Evolutionary conservation across 441 rosid genomes (phyloP).

Genomic region (Viola pubescens): DNA sequence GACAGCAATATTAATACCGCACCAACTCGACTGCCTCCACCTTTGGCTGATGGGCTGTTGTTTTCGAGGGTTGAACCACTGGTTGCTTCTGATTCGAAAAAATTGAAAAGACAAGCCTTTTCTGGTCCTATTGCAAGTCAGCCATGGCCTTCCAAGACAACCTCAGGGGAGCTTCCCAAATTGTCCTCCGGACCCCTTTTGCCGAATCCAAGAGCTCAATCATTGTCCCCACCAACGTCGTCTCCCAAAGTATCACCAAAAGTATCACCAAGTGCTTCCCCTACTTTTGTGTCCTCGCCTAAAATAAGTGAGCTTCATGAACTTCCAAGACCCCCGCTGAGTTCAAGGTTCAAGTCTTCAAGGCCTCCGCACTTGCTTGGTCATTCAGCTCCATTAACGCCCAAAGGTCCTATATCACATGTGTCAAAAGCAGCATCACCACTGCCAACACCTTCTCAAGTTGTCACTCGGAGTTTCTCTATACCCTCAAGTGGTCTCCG

Average conservation of each 20-base stretch:
- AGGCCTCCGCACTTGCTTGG: constrained; percentile 48
- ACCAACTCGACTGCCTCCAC: constrained; percentile 51
- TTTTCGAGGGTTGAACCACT: constrained; percentile 21
- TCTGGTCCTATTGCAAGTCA: constrained; percentile 68
- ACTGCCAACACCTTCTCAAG: constrained; percentile 65
- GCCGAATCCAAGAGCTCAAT: constrained; percentile 38
- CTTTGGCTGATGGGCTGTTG: constrained; percentile 41
- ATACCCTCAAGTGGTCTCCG: constrained; percentile 62
- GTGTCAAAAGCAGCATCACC: constrained; percentile 51
- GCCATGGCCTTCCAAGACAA: constrained; percentile 38
- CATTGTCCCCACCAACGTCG: constrained; percentile 30
- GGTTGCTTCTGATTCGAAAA: constrained; percentile 32
- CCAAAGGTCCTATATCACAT: constrained; percentile 42
- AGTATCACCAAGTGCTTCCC: constrained; percentile 65
- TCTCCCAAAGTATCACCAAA: constrained; percentile 44
- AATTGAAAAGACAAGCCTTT: constrained; percentile 48
- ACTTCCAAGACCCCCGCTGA: constrained; percentile 88
- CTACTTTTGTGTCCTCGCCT: constrained; percentile 72
- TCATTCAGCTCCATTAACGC: constrained; percentile 73
- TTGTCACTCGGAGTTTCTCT: constrained; percentile 73
- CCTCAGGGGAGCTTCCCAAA: constrained; percentile 32
- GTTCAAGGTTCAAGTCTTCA: constrained; percentile 37
- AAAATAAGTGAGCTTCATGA: constrained; percentile 76
- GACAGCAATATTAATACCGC: constrained; percentile 48
- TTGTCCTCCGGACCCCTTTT: constrained; percentile 67